Base-by-base conservation (phyloP, 1,139 yeast species). In the Eremothecium sinecaudum region DNA sequence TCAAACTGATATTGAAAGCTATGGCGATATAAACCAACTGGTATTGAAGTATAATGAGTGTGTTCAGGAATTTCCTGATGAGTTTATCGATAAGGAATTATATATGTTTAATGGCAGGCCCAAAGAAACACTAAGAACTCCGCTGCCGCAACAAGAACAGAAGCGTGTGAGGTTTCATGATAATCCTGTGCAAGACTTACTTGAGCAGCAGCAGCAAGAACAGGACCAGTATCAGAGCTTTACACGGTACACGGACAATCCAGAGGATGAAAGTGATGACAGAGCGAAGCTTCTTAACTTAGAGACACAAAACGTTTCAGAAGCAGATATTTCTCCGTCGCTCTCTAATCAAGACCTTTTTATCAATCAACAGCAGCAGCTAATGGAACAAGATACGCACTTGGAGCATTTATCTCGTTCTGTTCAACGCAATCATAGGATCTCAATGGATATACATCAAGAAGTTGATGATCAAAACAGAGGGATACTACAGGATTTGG, bases 81-180 rank as follows among this genome's bases (percentile, higher is more conserved):
- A 35, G 9, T 22, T 28, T 6, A 24, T 47, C n/a, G 46, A 46
- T 27, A 24, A 32, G 18, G 16, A 32, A 4, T 24, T 46, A n/a
- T 47, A 47, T 34, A 21, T 19, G n/a, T 47, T 42, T 28, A 4
- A 12, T 4, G 12, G 21, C 15, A 18, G 17, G 13, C 29, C 29
- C 16, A 23, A 31, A 17, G 21, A 18, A 10, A 13, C 20, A 7
- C 26, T 24, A 6, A 15, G 18, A 32, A 21, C 13, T 9, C 13
- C 10, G 18, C 13, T 4, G 3, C 12, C 14, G 7, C 30, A 19
- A 16, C 19, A 13, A 20, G 41, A 34, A 23, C 31, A 36, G 10
- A 53, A 51, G 33, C 49, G 40, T 30, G 59, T 53, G 2, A 37
- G 58, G 24, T 53, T 53, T 28, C 45, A 45, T 28, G 56, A 51